Base-by-base conservation (phyloP, 1,139 yeast species). In the Candida sanyaensis region DNA sequence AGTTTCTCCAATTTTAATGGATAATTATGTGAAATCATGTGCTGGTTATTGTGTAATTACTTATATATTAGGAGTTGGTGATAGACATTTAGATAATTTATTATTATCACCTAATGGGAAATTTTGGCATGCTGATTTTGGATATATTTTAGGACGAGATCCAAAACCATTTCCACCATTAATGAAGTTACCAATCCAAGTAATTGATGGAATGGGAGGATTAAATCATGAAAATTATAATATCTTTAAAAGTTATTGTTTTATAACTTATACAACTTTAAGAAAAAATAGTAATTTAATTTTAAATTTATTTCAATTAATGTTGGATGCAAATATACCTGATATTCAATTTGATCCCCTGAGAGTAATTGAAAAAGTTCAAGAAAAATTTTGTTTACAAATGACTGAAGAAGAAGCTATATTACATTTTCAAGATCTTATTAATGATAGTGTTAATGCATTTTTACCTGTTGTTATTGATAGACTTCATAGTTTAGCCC, bases 11-110 rank as follows among this genome's bases (percentile, higher is more conserved):
- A 80, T 80, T 52, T 86, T 85, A 1, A 90, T 93, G 96, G 99
- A 93, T 56, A 93, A 88, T 54, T 95, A 89, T 67, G 95, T 95
- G 11, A 82, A 92, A 54, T 90, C 97, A 3, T 91, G 98, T 66
- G 99, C 99, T 28, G 99, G 99, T 0, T 93, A 95, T 63, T 93
- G 98, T 74, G 99, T 95, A 2, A 89, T 95, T 33, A 95, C 99
- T 0, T 95, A 95, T 60, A 71, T 95, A 5, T 70, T 95, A 10
- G 99, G 99, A 4, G 97, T 95, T 9, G 99, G 99, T 17, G 99
- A 95, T 67, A 78, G 99, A 47, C 99, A 95, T 70, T 73, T 95
- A 52, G 99, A 95, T 60, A 95, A 95, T 60, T 71, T 95, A 52
- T 73, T 95, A 36, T 62, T 81, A 9, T 77, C 84, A 5, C 83